Evolutionary conservation across 163 green algal genomes (phyloP).

Genomic region (Coccomyxa subellipsoidea): DNA sequence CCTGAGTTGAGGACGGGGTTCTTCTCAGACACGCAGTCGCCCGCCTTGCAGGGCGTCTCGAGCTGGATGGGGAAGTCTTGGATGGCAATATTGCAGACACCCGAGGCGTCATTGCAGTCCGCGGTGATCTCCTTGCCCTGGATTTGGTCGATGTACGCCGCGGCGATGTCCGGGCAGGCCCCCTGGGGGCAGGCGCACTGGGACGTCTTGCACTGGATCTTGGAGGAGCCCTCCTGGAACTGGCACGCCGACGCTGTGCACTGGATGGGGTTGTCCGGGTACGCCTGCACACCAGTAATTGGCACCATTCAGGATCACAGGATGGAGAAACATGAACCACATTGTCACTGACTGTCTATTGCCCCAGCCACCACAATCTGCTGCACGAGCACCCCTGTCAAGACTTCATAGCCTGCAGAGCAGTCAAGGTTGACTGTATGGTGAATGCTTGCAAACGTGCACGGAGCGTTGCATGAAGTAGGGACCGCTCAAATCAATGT

Average conservation of each 20-base stretch:
- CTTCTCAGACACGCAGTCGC: slow-evolving; percentile 34
- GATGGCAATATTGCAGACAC: slow-evolving; percentile 29
- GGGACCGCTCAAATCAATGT: no score
- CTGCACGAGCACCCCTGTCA: no score
- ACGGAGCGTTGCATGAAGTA: no score
- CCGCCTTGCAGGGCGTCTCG: slow-evolving; percentile 24
- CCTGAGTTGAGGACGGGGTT: background rate
- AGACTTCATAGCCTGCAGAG: no score
- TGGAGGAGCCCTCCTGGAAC: slow-evolving; percentile 24
- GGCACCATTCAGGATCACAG: no score
- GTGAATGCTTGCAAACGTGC: no score
- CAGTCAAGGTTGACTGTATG: no score
- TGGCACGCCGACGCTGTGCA: slow-evolving; percentile 35
- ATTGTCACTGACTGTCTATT: no score
- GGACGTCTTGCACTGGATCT: slow-evolving; percentile 26
- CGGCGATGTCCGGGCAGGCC: background rate
- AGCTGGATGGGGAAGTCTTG: slow-evolving; percentile 30
- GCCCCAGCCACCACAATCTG: no score
- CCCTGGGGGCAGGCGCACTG: slow-evolving; percentile 27
- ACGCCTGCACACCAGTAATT: background rate
- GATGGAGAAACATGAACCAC: no score
- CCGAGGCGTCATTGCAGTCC: slow-evolving; percentile 17
- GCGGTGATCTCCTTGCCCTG: slow-evolving; percentile 8
- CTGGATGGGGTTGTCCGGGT: slow-evolving; percentile 35
- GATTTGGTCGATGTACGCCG: background rate